Conservation (phyloP, 2,329 filamentous ascomycete species). For the Aspergillus aculeatus region DNA sequence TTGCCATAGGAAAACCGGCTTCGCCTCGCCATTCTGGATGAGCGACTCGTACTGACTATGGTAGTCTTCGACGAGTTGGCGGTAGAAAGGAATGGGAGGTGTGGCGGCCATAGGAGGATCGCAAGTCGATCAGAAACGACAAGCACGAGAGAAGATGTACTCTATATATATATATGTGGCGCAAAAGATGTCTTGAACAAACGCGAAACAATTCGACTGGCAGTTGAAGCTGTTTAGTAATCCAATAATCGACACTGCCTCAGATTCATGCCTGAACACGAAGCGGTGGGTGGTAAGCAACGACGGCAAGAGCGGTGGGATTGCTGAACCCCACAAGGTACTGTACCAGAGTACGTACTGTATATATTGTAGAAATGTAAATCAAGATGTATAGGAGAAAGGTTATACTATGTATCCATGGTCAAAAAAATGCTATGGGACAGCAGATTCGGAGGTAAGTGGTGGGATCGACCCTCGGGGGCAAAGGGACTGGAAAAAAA, state of each 20-base stretch:
- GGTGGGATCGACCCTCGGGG: background rate
- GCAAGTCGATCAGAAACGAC: background rate
- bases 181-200: no score
- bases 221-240: no score
- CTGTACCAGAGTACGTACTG: no score
- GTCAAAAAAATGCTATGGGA: background rate
- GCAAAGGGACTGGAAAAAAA: background rate
- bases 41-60: conserved; percentile 23
- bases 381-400: no score
- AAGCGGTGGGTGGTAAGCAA: no score
- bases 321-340: no score
- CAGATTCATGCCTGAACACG: no score
- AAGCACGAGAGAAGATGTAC: background rate
- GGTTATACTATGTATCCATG: no score
- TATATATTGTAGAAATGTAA: no score
- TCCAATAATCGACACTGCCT: no score
- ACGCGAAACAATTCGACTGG: background rate
- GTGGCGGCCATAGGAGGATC: conserved; percentile 26
- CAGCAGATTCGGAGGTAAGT: background rate
- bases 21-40: conserved; percentile 29
- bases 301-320: no score
- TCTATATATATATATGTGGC: background rate
- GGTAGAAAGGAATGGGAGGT: conserved; percentile 26
- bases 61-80: conserved; percentile 26
- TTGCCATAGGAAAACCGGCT: conserved; percentile 39